Percentiles rank a stretch among this genome's conserved stretches.
These are phyloP conservation scores for Coemansia asiatica DNA, from an alignment of 192 early-diverging fungal species.

Conservation along the genomic window DNA sequence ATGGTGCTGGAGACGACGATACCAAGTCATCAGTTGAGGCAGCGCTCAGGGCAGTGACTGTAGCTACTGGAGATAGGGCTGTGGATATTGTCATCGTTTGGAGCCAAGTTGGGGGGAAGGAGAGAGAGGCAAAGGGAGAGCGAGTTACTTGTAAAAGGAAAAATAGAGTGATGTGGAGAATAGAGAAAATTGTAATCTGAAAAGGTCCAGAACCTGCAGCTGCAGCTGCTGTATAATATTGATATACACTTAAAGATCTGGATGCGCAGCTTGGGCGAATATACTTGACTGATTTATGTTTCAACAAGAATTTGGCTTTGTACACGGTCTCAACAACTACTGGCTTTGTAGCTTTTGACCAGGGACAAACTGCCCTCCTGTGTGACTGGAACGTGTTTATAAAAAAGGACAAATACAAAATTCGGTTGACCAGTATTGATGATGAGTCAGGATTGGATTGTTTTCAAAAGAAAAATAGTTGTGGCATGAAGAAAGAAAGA, in stretches of 20 bases:
- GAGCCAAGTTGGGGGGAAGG: background rate
- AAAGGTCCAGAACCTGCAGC: too few relatives aligned
- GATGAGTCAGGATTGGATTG: background rate
- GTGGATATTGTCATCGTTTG: conserved; percentile 15
- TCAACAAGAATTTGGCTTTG: too few relatives aligned
- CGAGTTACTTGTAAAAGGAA: background rate
- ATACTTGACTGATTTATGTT: too few relatives aligned
- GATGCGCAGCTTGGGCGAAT: background rate
- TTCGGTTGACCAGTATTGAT: background rate
- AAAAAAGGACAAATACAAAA: background rate
- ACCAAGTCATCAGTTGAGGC: background rate
- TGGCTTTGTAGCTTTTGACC: too few relatives aligned
- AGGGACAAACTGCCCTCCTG: too few relatives aligned
- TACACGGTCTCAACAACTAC: too few relatives aligned
- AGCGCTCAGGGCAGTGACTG: background rate
- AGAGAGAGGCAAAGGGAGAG: background rate
- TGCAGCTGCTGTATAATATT: too few relatives aligned
- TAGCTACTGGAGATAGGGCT: conserved; percentile 8
- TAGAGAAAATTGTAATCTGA: background rate
- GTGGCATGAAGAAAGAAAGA: too few relatives aligned
- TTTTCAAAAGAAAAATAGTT: conserved; percentile 4
- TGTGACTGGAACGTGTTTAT: background rate
- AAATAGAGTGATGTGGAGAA: background rate
- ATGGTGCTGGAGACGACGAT: background rate
- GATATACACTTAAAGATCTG: background rate